phyloP scores from a whole-genome alignment of 1,284 basidiomycete species.

The Boletellus sp. region DNA sequence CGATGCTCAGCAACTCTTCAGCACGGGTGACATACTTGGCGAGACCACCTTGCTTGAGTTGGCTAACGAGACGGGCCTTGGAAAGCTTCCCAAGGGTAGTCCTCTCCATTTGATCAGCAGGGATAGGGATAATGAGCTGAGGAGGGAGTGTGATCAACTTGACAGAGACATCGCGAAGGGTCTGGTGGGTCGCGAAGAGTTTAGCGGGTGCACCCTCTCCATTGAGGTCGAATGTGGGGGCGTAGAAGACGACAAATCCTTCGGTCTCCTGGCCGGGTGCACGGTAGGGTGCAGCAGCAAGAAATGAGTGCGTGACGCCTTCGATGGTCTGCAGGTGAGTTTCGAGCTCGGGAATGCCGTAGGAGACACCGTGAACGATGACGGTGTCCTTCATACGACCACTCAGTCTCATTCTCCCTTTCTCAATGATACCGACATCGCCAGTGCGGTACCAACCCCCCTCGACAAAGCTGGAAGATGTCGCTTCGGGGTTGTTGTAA shows the following conservation, averaged over 20 bases:
- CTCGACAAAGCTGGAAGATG: slow-evolving; percentile 36
- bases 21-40: slow-evolving; percentile 27
- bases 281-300: slow-evolving; percentile 37
- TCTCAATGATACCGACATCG: slow-evolving; percentile 37
- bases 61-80: slow-evolving; percentile 26
- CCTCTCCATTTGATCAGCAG: slow-evolving; percentile 31
- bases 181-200: slow-evolving; percentile 16
- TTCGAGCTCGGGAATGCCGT: slow-evolving; percentile 40
- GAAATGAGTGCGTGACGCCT: slow-evolving; percentile 37
- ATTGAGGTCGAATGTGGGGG: slow-evolving; percentile 25
- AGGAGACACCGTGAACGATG: slow-evolving; percentile 46
- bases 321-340: slow-evolving; percentile 39
- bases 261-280: slow-evolving; percentile 32
- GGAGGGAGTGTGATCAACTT: slow-evolving; percentile 26
- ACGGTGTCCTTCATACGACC: slow-evolving; percentile 45
- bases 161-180: slow-evolving; percentile 19
- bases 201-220: slow-evolving; percentile 18
- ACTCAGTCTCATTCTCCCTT: slow-evolving; percentile 38
- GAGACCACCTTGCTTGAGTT: slow-evolving; percentile 30
- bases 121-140: slow-evolving; percentile 28
- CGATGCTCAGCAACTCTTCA: slow-evolving; percentile 27
- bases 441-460: slow-evolving; percentile 46
- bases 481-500: slow-evolving; percentile 40
- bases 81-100: slow-evolving; percentile 35
- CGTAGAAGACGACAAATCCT: slow-evolving; percentile 32